Base-by-base conservation (phyloP, 192 early-diverging fungal genomes). In the Funneliformis mosseae region DNA sequence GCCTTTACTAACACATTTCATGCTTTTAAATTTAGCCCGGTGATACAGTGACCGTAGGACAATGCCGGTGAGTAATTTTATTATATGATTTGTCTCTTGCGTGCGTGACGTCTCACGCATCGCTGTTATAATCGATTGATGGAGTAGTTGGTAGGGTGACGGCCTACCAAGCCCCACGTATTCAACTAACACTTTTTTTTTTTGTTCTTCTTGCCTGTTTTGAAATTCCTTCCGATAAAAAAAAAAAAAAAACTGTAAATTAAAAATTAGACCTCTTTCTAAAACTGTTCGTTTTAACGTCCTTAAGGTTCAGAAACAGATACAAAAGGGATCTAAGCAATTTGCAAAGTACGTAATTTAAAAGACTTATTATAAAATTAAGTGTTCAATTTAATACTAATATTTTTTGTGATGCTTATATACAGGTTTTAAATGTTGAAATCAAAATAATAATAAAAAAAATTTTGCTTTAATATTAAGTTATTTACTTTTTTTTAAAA, bases 271-370 rank as follows among this genome's bases (percentile, higher is more conserved):
- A 78, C 98, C 98, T 79, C 91, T 99, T 83, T 98, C 98, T 88
- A 99, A 99, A 94, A 99, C 98, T 80, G 94, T 99, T 85, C 96
- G 97, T 85, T 99, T 98, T 96, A 99, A 99, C 93, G 98, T 99
- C 82, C 91, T 99, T 87, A 97, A 96, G 92, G 94, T 97, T 90
- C 87, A 90, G 86, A 96, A 96, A 94, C 83, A 84, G 73, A 48
- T 84, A 63, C 82, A 83, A 79, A 87, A 87, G 80, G 85, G 85
- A 73, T 81, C 85, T 75, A 87, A 87, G 79, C 81, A 84, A 81
- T 87, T 87, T 71, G 78, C 83, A 74, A 87, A 84, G 85, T 87
- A 79, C 43, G 75, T 77, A 42, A 16, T 38, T 63, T 27, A 64
- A 64, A 28, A 12, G n/a, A 64, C 25, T 64, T 23, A 64, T 64